Evolutionary conservation across 176 grass and related monocot species (phyloP).

Genomic region (Oryza meyeriana): DNA sequence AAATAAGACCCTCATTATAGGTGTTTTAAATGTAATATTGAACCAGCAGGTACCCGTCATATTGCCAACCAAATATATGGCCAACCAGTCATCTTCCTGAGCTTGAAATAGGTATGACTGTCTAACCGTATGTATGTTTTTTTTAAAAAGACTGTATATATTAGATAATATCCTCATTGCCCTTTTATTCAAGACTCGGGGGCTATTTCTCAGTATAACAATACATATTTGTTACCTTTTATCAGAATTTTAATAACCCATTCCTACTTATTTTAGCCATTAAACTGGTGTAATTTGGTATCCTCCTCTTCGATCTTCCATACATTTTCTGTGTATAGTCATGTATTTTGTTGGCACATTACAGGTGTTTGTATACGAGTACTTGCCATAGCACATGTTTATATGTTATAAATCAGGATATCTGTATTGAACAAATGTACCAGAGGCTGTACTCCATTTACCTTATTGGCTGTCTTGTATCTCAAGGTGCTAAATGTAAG

Average conservation of each 20-base stretch:
- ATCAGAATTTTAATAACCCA: no score
- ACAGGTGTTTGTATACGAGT: not conserved
- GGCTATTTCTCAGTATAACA: not conserved
- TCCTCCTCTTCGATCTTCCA: not conserved
- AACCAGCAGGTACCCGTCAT: slow-evolving; percentile 81
- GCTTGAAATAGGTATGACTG: slow-evolving; percentile 67
- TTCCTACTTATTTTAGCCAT: no score
- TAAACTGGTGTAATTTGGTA: no score
- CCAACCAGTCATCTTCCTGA: slow-evolving; percentile 57
- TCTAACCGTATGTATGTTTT: not conserved
- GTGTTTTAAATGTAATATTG: not conserved
- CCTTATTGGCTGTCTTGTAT: not conserved
- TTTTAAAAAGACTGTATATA: no score
- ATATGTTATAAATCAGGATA: not conserved
- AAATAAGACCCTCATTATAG: not conserved
- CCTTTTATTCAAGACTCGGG: not conserved
- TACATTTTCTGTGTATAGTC: not conserved
- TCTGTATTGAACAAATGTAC: not conserved
- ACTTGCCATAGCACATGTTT: not conserved
- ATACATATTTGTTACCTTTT: not conserved
- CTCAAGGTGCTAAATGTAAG: not conserved
- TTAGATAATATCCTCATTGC: not conserved
- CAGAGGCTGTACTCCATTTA: not conserved
- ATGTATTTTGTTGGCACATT: not conserved
- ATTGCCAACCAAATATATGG: slow-evolving; percentile 91